Base-by-base conservation (phyloP, 2,329 filamentous ascomycete species). In the Cercospora brassicicola region DNA sequence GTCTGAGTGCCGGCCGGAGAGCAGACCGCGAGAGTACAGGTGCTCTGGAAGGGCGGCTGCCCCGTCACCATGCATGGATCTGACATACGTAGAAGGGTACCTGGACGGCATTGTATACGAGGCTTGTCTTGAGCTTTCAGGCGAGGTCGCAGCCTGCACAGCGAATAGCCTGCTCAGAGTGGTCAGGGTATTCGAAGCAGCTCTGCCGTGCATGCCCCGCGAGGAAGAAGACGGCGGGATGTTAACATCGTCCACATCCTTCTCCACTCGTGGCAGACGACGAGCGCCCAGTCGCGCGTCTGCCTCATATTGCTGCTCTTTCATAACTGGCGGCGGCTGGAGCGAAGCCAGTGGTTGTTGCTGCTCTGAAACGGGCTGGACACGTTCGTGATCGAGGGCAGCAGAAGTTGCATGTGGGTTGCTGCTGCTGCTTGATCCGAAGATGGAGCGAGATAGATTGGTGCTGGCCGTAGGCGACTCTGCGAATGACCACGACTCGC, bases 1-100 rank as follows among this genome's bases (percentile, higher is more conserved):
- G 71, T 87, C 85, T 0, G 84, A 86, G 69, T 87, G 84, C 4
- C 81, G 79, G 11, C 85, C 85, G 67, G 82, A 78, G 13, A 86
- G 76, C 33, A 87, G 78, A 23, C 85, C 85, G 67, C 83, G 80
- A 13, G 79, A 83, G 70, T 85, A 85, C 31, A 87, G 80, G 75
- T 87, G 85, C 56, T 83, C 81, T 0, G 83, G 81, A 7, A 87
- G 77, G 13, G 76, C 74, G 18, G 76, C 73, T 2, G 72, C 69
- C 20, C 76, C 73, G 45, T 66, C 66, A 2, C 71, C 70, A 26
- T 73, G 71, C 36, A 70, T 31, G 45, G 73, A 69, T 15, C 71
- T 68, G 26, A 62, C 67, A 57, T 73, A 74, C 13, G 62, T 67
- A 39, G 68, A 65, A 26, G 69, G 67, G 28, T 72, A 65, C 55